Base-by-base conservation (phyloP, 139 green algal species). In the Chlorella sp. region DNA sequence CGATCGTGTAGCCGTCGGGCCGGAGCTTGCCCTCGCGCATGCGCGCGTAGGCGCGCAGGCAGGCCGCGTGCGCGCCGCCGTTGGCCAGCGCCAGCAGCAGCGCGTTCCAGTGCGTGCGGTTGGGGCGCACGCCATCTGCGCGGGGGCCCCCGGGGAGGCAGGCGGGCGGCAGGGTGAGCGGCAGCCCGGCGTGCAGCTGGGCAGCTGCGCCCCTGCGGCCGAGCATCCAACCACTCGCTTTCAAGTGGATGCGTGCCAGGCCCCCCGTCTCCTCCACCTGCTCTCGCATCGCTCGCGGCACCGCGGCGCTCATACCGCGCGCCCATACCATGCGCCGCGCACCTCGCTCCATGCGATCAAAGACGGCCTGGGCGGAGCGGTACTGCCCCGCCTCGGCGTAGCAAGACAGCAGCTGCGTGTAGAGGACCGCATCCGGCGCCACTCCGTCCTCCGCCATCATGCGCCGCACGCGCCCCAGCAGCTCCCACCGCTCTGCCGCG, bases 61-160 rank as follows among this genome's bases (percentile, higher is more conserved):
- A 77, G 43, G 51, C 72, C 8, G 46, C 45, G 2, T n/a, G 60
- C 25, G 69, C 40, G 9, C 17, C 12, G 12, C 46, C 55, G 35
- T 45, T 38, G 8, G 72, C 79, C 50, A 81, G 72, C 2, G 72
- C 35, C 66, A 56, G 38, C 71, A 84, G 46, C 33, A 84, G 62
- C 45, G 79, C 64, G 51, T 84, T 84, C 79, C 79, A 84, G 64
- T 84, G 79, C 21, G 48, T 59, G 60, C 64, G 65, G 35, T 80
- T 80, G 48, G 79, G 79, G 33, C 5, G 43, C 46, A 11, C 9
- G 42, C 29, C n/a, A n/a, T 42, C 71, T 78, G 60, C 60, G n/a
- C n/a, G n/a, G n/a, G n/a, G n/a, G n/a, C n/a, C n/a, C n/a, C n/a
- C n/a, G n/a, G n/a, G n/a, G n/a, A n/a, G n/a, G n/a, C n/a, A n/a